Conservation (phyloP, 805 yeast genomes). For the Saccharomyces paradoxus region DNA sequence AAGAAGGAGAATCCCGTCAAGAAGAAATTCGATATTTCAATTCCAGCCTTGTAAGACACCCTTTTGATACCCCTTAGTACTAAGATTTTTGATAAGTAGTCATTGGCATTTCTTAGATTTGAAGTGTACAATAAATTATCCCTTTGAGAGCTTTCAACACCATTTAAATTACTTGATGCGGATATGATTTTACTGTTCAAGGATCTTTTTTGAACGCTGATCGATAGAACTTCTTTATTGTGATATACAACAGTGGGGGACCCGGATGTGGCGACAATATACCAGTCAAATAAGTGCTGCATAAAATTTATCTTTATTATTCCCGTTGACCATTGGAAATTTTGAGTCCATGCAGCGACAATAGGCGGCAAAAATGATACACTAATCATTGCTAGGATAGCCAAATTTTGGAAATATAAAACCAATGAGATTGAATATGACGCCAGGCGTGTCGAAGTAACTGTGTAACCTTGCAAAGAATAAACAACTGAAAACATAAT, state of each 20-base stretch:
- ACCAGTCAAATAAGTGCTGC: conserved; percentile 86
- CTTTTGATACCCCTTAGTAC: conserved; percentile 87
- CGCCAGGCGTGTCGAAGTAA: conserved; percentile 95
- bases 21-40: conserved; percentile 80
- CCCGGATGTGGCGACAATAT: conserved; percentile 92
- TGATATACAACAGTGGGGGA: conserved; percentile 64
- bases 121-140: conserved; percentile 52
- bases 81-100: conserved; percentile 58
- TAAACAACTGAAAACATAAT: conserved; percentile 78
- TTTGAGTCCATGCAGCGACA: conserved; percentile 96
- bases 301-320: conserved; percentile 68
- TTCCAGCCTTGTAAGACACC: conserved; percentile 74
- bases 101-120: conserved; percentile 52
- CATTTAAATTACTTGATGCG: conserved; percentile 29
- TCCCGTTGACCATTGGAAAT: conserved; percentile 95
- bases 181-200: conserved; percentile 29
- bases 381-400: conserved; percentile 94
- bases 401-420: conserved; percentile 87
- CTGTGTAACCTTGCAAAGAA: conserved; percentile 79
- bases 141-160: conserved; percentile 43
- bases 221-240: conserved; percentile 57
- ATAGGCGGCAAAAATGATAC: conserved; percentile 89
- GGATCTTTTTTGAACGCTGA: conserved; percentile 68
- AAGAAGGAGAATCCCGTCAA: conserved; percentile 82
- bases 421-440: conserved; percentile 88